Evolutionary conservation across 1,284 basidiomycete species (phyloP).

Genomic region (Calocybe gambosa): DNA sequence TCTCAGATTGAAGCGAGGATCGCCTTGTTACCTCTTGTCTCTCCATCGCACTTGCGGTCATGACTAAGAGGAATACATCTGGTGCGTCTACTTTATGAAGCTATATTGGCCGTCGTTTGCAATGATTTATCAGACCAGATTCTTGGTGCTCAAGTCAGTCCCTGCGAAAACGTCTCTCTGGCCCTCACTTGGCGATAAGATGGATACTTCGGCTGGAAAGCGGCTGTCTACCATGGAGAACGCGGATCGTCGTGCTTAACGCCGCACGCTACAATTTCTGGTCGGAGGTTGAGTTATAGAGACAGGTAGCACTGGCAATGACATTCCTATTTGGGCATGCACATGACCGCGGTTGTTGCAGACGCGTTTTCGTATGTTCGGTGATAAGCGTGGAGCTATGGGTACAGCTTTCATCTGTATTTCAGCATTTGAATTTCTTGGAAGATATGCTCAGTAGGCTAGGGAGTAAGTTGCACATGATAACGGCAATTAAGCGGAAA

Average conservation of each 20-base stretch:
- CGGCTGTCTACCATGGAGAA: not conserved
- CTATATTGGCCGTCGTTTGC: no score
- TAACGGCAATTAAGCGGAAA: conserved; percentile 16
- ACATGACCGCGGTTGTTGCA: not conserved
- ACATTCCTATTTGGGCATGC: not conserved
- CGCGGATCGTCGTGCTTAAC: conserved; percentile 1
- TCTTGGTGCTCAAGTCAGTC: not conserved
- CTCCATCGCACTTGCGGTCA: conserved; percentile 35
- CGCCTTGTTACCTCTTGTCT: conserved; percentile 50
- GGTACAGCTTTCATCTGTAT: not conserved
- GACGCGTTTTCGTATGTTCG: conserved; percentile 1
- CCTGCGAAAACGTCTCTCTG: not conserved
- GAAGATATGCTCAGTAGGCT: no score
- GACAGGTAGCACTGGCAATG: not conserved
- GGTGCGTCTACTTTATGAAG: no score
- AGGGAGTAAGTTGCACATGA: no score
- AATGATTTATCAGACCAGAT: no score
- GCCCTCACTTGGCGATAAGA: not conserved
- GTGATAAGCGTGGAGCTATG: conserved; percentile 3
- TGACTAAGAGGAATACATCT: no score
- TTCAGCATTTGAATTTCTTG: no score
- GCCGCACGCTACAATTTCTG: not conserved
- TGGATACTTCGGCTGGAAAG: not conserved
- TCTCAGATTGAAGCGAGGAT: conserved; percentile 36
- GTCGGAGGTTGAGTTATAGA: not conserved